Evolutionary conservation across 257 asterid genomes (phyloP), one percentile per base, ranked within the genome.

Genomic region (Fraxinus quadrangulata): DNA sequence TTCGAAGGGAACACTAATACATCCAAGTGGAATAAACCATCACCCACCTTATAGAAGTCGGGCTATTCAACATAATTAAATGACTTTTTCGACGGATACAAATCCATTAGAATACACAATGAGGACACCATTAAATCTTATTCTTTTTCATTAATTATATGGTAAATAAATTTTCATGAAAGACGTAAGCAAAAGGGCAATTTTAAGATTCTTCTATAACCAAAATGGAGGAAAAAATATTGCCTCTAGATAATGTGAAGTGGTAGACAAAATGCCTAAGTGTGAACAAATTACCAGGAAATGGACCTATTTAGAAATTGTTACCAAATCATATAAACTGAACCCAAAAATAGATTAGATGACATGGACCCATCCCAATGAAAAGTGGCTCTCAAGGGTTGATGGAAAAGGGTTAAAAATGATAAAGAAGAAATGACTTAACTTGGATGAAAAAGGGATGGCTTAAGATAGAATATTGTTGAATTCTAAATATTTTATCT

Each of bases 251-350:
- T 31, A 31, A 31, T 31, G 31, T 6, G 61, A 36, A 28, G 75
- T 79, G 76, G 56, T 26, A n/a, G 72, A 36, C 70, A 74, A 14
- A 40, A 80, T 40, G 72, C 65, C 70, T 37, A 68, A 77, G 54
- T 51, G 72, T 72, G 67, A 66, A 67, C 72, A 76, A 30, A 77
- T 67, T 26, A 59, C 71, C 71, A 16, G 76, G n/a, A 67, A 34
- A 17, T 36, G 49, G 61, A 47, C 30, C 65, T 31, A 23, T 36
- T 26, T 36, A 45, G 36, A 67, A 61, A 65, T 17, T 49, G 21
- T 70, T 26, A 21, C 23, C 5, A 30, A 40, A 59, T 75, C 40
- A 67, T 34, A 66, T 23, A 54, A 28, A 75, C 69, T 70, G 42
- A 30, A 40, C 65, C 37, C 40, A 31, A 51, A 6, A 76, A 72